Base-by-base conservation (phyloP, 2,329 filamentous ascomycete genomes). In the Leptographium galeiforme region DNA sequence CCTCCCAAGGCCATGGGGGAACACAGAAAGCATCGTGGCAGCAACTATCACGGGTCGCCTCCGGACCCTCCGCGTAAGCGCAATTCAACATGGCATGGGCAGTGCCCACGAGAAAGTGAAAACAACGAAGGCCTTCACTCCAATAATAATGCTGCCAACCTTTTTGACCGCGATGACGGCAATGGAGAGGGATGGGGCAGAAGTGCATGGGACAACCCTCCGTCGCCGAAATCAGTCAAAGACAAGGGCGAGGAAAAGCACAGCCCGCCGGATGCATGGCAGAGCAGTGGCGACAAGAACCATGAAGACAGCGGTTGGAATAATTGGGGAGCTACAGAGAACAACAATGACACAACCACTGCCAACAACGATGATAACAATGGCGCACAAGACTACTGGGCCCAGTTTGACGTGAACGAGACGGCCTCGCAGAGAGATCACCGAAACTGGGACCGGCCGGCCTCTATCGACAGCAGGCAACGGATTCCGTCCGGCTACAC, bases 41-140 rank as follows among this genome's bases (percentile, higher is more conserved):
- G 14, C 12, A 14, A 30, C 12, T 30, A 36, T 12, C 8, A 48
- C 12, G 30, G 36, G 14, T 44, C 43, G 19, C 33, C 43, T 19
- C 43, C 33, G 6, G 13, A 36, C 12, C 45, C 36, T 13, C 14
- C 16, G 14, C 18, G 36, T 16, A 41, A 33, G 11, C 71, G 73
- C 6, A 66, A 68, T 48, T 68, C 70, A 8, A 68, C 73, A 53
- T 70, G 71, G 4, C 52, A 44, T 8, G 13, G 43, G 13, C 25
- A 45, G 30, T 16, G 25, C 12, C 6, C 60, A 12, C 62, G 34
- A 69, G 19, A 75, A 73, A 38, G 68, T 68, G 0, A 76, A 68
- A 58, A 68, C 36, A 41, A 50, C 3, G 51, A 46, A 19, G 55
- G 49, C 30, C 36, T 53, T 2, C 7, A 52, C 8, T 47, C 56